A percentile compares a stretch with the other conserved stretches of the same genome.
Conservation (phyloP, 2,329 filamentous ascomycete species). For the Dactylellina parvicollis region DNA sequence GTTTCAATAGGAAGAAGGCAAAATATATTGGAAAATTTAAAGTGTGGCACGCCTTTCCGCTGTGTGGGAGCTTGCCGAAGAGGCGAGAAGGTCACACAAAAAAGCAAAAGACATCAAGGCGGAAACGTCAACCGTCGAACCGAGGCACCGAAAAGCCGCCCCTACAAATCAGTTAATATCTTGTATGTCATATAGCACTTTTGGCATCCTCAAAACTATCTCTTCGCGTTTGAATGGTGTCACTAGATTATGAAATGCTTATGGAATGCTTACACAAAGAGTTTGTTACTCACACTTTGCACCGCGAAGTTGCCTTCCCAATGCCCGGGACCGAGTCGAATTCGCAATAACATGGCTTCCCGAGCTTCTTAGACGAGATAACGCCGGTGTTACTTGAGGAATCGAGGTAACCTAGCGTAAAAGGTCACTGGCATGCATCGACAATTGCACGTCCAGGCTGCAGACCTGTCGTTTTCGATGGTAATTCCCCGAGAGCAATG, state of each 20-base stretch:
- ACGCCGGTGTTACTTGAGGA: background rate
- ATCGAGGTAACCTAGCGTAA: background rate
- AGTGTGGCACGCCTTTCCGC: constrained; percentile 46
- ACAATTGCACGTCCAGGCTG: too few species aligned
- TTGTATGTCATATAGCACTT: constrained; percentile 8
- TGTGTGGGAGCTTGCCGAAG: constrained; percentile 24
- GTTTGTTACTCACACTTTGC: background rate
- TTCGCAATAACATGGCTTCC: constrained; percentile 1
- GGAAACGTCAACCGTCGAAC: constrained; percentile 41
- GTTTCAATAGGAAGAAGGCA: constrained; percentile 26
- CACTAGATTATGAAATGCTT: constrained; percentile 51
- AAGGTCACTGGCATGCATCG: too few species aligned
- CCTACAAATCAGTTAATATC: background rate
- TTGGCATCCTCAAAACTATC: constrained; percentile 23
- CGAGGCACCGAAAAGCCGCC: constrained; percentile 50
- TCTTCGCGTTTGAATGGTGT: constrained; percentile 11
- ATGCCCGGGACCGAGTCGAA: background rate
- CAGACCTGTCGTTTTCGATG: constrained; percentile 39
- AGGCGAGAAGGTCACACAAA: constrained; percentile 33
- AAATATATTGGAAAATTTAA: constrained; percentile 30
- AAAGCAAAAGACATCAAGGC: constrained; percentile 29
- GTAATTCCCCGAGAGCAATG: constrained; percentile 31
- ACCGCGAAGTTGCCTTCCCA: background rate
- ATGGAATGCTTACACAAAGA: constrained; percentile 46
- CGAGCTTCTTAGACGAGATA: constrained; percentile 39